Percentiles rank a stretch among this genome's conserved stretches.
Evolutionary conservation across 1,284 basidiomycete species (phyloP).

Genomic region (Mycena citricolor): DNA sequence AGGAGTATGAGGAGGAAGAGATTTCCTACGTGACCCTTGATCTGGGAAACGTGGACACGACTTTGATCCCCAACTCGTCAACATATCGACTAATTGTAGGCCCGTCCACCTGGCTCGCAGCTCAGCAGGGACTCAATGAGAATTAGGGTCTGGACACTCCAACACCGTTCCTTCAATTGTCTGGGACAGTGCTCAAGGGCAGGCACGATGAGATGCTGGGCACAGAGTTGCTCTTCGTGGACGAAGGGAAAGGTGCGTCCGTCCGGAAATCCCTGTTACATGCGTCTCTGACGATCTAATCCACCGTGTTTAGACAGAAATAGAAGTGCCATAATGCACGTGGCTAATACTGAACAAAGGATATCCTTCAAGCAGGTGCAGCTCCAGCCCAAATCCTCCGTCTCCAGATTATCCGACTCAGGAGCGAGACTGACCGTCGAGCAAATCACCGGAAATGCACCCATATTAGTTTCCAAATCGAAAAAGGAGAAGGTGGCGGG

Average conservation of each 20-base stretch:
- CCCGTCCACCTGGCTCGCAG: conserved; percentile 16
- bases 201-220: conserved; percentile 64
- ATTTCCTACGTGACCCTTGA: conserved; percentile 71
- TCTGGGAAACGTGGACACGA: conserved; percentile 61
- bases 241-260: conserved; percentile 55
- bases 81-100: conserved; percentile 72
- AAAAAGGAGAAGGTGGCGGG: too few species aligned
- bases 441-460: too few species aligned
- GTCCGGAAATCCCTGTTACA: neutral
- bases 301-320: conserved; percentile 45
- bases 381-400: conserved; percentile 49
- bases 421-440: too few species aligned
- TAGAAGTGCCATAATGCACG: conserved; percentile 49
- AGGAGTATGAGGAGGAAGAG: conserved; percentile 64
- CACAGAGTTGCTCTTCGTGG: conserved; percentile 69
- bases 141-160: conserved; percentile 73
- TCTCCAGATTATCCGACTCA: too few species aligned
- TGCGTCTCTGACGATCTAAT: neutral
- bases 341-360: conserved; percentile 59
- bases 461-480: too few species aligned
- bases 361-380: conserved; percentile 65
- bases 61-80: conserved; percentile 65
- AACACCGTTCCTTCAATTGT: conserved; percentile 70
- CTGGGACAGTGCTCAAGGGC: conserved; percentile 70
- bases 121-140: neutral